Conservation (phyloP, 352 stramenopile species). For the Globisporangium abappressorium region DNA sequence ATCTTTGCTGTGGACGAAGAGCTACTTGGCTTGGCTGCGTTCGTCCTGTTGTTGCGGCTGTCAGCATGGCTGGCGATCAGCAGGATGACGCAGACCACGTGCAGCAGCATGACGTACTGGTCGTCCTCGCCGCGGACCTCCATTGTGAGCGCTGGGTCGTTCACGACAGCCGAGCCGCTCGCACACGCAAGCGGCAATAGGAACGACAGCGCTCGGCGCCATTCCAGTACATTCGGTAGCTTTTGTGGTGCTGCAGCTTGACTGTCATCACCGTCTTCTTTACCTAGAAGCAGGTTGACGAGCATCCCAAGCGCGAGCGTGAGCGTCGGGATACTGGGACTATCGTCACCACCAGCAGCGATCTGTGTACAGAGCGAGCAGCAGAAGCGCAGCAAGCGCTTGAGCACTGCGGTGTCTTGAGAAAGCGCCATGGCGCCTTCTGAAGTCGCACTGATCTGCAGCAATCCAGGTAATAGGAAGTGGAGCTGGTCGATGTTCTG, state of each 20-base stretch:
- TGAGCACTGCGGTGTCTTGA: constrained; percentile 55
- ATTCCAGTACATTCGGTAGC: constrained; percentile 58
- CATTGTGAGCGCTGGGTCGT: constrained; percentile 37
- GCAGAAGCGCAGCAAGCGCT: constrained; percentile 73
- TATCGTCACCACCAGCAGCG: constrained; percentile 8
- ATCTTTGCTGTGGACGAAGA: constrained; percentile 15
- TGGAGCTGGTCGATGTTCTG: constrained; percentile 70
- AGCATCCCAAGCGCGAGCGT: constrained; percentile 75
- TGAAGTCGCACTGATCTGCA: constrained; percentile 71
- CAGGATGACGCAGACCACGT: constrained; percentile 65
- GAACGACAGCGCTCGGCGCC: constrained; percentile 70
- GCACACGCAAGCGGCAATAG: constrained; percentile 73
- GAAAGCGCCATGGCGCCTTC: constrained; percentile 56
- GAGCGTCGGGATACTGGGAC: constrained; percentile 50
- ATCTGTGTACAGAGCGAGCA: constrained; percentile 65
- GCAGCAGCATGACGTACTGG: constrained; percentile 74
- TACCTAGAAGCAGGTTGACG: constrained; percentile 75
- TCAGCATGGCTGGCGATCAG: constrained; percentile 59
- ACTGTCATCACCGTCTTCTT: constrained; percentile 28
- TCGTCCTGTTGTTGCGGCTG: constrained; percentile 19
- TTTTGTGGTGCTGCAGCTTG: constrained; percentile 8
- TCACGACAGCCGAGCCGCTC: constrained; percentile 47
- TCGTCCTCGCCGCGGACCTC: constrained; percentile 72
- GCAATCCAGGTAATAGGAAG: constrained; percentile 75
- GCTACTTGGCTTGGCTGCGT: constrained; percentile 10